Conservation (phyloP, 768 basidiomycete species). For the Suillus plorans region DNA sequence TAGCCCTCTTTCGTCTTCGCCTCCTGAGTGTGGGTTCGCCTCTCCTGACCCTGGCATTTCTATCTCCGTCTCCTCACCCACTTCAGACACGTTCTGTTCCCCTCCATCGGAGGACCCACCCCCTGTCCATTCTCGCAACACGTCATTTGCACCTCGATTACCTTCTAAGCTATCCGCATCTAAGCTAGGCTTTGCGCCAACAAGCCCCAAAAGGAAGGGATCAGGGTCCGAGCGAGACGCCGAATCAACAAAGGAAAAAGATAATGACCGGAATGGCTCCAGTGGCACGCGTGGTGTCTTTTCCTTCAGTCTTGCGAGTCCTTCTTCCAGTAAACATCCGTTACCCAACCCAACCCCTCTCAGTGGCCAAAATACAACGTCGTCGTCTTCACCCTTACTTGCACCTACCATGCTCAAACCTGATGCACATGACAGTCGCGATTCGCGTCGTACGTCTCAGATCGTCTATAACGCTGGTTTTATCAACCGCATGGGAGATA, state of each 20-base stretch:
- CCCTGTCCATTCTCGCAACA: slow-evolving; percentile 58
- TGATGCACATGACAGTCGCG: slow-evolving; percentile 28
- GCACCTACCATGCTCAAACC: slow-evolving; percentile 52
- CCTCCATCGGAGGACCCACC: slow-evolving; percentile 35
- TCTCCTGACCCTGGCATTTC: slow-evolving; percentile 38
- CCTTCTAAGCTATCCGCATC: slow-evolving; percentile 66
- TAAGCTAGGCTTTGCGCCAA: slow-evolving; percentile 42
- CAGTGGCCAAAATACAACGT: slow-evolving; percentile 29
- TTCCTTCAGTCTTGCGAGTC: slow-evolving; percentile 28
- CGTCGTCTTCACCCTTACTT: slow-evolving; percentile 47
- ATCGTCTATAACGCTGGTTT: slow-evolving; percentile 76
- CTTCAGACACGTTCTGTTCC: slow-evolving; percentile 34
- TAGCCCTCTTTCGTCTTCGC: slow-evolving; percentile 26
- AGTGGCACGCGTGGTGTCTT: slow-evolving; percentile 26
- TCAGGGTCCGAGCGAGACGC: slow-evolving; percentile 39
- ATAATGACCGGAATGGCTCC: slow-evolving; percentile 25
- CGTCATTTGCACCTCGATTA: slow-evolving; percentile 70
- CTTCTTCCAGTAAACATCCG: slow-evolving; percentile 29
- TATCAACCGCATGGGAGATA: slow-evolving; percentile 64
- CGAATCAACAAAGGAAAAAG: slow-evolving; percentile 30
- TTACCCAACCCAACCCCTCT: slow-evolving; percentile 15
- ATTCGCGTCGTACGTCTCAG: slow-evolving; percentile 69
- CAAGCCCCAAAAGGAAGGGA: slow-evolving; percentile 59
- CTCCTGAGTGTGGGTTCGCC: slow-evolving; percentile 16
- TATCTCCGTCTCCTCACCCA: slow-evolving; percentile 48